Percentiles rank a stretch among this genome's conserved stretches.
phyloP scores from a whole-genome alignment of 164 flowering plant genomes.

The Vitis labrusca region DNA sequence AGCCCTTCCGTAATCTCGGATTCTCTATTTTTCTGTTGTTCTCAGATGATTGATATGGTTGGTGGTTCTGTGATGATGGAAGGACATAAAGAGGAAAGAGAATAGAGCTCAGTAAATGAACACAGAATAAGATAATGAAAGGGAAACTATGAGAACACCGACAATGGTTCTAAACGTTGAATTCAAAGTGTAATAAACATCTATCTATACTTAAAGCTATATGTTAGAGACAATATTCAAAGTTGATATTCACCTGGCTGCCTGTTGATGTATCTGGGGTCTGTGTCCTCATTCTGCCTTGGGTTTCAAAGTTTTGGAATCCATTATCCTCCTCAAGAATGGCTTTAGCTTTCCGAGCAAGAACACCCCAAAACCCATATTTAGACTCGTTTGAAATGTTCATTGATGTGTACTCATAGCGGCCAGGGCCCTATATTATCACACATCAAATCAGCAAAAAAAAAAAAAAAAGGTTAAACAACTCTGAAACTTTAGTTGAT shows the following conservation, averaged over 20 bases:
- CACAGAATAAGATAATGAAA: not conserved
- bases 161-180: not conserved
- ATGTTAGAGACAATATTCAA: not conserved
- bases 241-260: slow-evolving; percentile 43
- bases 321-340: slow-evolving; percentile 73
- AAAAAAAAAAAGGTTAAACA: too few species aligned
- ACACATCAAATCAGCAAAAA: slow-evolving; percentile 4
- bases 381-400: slow-evolving; percentile 44
- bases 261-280: slow-evolving; percentile 26
- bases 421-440: slow-evolving; percentile 42
- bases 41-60: slow-evolving; percentile 39
- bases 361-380: slow-evolving; percentile 82
- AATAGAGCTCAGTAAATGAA: not conserved
- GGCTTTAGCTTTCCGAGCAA: slow-evolving; percentile 87
- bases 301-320: slow-evolving; percentile 31
- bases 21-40: slow-evolving; percentile 49
- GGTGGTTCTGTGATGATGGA: slow-evolving; percentile 29
- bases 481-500: too few species aligned
- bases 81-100: not conserved
- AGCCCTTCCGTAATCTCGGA: slow-evolving; percentile 61
- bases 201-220: not conserved
- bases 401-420: slow-evolving; percentile 53
- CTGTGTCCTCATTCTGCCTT: slow-evolving; percentile 26
- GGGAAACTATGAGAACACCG: not conserved
- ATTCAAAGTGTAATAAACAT: not conserved